These are phyloP conservation scores for Grosmannia serpens DNA, from an alignment of 2,329 filamentous ascomycete species.

Conservation along the genomic window DNA sequence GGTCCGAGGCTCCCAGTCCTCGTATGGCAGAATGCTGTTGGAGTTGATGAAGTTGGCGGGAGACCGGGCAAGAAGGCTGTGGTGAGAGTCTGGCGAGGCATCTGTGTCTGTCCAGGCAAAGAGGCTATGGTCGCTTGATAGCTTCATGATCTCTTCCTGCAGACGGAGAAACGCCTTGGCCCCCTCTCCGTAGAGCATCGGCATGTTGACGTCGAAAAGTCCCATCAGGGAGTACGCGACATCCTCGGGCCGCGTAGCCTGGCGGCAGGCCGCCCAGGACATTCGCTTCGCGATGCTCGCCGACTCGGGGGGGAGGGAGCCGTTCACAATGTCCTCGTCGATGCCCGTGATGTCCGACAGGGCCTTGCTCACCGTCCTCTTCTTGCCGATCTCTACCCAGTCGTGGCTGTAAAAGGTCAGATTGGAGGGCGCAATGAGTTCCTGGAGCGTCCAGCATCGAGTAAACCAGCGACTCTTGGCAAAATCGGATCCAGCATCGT, in stretches of 20 bases:
- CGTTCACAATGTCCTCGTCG: too few species aligned
- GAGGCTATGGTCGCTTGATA: too few species aligned
- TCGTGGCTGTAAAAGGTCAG: background rate
- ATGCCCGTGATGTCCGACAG: background rate
- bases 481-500: too few species aligned
- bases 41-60: too few species aligned
- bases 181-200: background rate
- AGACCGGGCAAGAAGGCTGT: too few species aligned
- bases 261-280: background rate
- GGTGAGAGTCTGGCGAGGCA: too few species aligned
- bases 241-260: background rate
- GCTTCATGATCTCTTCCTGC: background rate
- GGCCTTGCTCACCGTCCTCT: background rate
- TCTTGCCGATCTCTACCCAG: background rate
- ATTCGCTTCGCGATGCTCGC: background rate
- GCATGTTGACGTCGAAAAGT: background rate
- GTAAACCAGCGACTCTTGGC: background rate
- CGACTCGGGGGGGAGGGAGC: too few species aligned
- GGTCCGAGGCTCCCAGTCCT: too few species aligned
- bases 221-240: background rate
- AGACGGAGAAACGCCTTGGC: background rate
- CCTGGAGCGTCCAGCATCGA: background rate
- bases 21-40: too few species aligned
- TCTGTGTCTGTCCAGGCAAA: too few species aligned
- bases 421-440: background rate